phyloP scores from a whole-genome alignment of 805 yeast species.

The Kluyveromyces siamensis region DNA sequence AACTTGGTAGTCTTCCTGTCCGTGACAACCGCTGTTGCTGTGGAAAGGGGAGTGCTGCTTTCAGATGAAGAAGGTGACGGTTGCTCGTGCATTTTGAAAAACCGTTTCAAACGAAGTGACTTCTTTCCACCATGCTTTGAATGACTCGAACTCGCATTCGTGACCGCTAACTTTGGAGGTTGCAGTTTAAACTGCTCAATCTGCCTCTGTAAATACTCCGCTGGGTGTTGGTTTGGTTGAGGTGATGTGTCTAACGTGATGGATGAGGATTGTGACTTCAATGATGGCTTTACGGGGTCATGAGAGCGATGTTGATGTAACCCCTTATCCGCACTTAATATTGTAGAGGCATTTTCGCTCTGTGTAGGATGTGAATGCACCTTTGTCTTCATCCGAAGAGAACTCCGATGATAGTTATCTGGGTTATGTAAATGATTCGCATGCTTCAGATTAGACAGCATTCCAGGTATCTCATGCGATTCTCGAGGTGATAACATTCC shows the following conservation, averaged over 20 bases:
- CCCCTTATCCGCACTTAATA: neutral
- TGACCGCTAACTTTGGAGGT: constrained; percentile 3
- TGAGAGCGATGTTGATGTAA: neutral
- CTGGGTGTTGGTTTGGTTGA: constrained; percentile 23
- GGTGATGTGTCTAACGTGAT: constrained; percentile 8
- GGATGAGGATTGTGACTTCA: constrained; percentile 1
- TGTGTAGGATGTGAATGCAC: neutral
- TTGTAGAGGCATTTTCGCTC: neutral
- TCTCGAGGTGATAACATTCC: neutral
- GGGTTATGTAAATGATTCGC: constrained; percentile 8
- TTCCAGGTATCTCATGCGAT: neutral
- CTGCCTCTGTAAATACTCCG: constrained; percentile 19
- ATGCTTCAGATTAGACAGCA: constrained; percentile 3
- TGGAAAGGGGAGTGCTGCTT: neutral
- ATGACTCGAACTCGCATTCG: constrained; percentile 1
- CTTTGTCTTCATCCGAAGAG: neutral
- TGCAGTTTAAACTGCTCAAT: constrained; percentile 15
- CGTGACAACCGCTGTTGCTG: constrained; percentile 4
- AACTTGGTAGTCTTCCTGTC: constrained; percentile 14
- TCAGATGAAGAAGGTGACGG: constrained; percentile 7
- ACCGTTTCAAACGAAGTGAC: constrained; percentile 35
- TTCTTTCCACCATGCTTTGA: constrained; percentile 8
- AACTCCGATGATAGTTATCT: constrained; percentile 3
- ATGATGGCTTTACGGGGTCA: neutral
- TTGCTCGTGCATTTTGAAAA: constrained; percentile 36